Percentiles rank a stretch among this genome's conserved stretches.
Conservation (phyloP, 2,329 filamentous ascomycete species). For the Ceratocystiopsis sp. region DNA sequence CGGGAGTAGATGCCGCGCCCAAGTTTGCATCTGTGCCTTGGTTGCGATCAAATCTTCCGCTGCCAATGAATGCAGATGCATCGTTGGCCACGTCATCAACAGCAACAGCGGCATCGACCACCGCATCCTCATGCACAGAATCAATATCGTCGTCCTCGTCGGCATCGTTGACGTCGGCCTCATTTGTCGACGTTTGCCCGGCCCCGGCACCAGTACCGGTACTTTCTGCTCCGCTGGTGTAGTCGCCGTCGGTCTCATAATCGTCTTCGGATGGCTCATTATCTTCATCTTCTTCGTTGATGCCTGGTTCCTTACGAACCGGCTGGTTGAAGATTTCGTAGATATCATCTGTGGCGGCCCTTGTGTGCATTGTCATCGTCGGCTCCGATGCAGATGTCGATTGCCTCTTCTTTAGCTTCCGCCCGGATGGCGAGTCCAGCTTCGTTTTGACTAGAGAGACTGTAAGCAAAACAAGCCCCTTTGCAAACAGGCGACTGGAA, state of each 20-base stretch:
- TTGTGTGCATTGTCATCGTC: slow-evolving; percentile 97
- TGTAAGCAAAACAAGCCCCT: neutral
- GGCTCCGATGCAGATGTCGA: slow-evolving; percentile 40
- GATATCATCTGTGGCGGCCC: slow-evolving; percentile 89
- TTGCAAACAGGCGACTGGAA: neutral
- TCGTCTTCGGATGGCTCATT: slow-evolving; percentile 28
- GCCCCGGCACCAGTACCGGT: slow-evolving; percentile 39
- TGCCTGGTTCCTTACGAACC: slow-evolving; percentile 23
- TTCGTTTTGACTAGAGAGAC: slow-evolving; percentile 63
- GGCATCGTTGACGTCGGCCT: slow-evolving; percentile 28
- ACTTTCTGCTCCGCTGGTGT: slow-evolving; percentile 74
- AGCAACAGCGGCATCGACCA: slow-evolving; percentile 25
- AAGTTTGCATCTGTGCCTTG: too few relatives aligned
- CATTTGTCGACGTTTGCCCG: slow-evolving; percentile 34
- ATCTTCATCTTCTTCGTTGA: slow-evolving; percentile 28
- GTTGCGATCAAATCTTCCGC: too few relatives aligned
- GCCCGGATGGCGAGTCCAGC: slow-evolving; percentile 72
- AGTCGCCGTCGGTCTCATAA: slow-evolving; percentile 57
- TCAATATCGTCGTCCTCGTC: slow-evolving; percentile 34
- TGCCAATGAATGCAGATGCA: too few relatives aligned
- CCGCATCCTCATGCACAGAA: slow-evolving; percentile 21
- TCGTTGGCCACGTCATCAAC: slow-evolving; percentile 22
- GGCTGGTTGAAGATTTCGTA: slow-evolving; percentile 95
- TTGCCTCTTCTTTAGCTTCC: slow-evolving; percentile 67
- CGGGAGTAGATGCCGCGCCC: too few relatives aligned